Evolutionary conservation across 2,329 filamentous ascomycete species (phyloP), one percentile per base, ranked within the genome.

Genomic region (Pseudocercospora eumusae): DNA sequence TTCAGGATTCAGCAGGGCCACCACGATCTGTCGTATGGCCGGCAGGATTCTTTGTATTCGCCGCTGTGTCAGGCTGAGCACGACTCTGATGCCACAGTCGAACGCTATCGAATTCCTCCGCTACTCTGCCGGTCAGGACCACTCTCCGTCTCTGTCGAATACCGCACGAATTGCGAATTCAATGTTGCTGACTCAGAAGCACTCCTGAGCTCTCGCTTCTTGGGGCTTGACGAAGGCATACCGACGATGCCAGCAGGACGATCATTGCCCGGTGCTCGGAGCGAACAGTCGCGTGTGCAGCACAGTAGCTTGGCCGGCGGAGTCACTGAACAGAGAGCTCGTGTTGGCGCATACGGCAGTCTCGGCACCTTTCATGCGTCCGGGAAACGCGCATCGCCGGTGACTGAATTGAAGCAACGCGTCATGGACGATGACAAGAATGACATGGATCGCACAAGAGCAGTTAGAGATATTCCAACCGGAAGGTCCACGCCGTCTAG

Each of bases 101-200:
- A 90, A 20, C 86, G 88, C 60, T 93, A 92, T 76, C 83, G 86
- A 66, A 93, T 98, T 78, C 90, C 90, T 18, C 87, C 92, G 57
- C 87, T 95, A 18, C 91, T 96, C 62, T 91, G 93, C 28, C 92
- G 93, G 10, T 89, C 92, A 27, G 95, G 95, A 25, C 87, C 90
- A 4, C 86, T 99, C 69, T 89, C 87, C 60, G 88, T 93, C 56
- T 86, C 88, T 40, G 91, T 96, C 28, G 87, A 88, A 10, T 96
- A 96, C 77, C 88, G 95, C 65, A 90, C 87, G 61, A 92, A 95
- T 72, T 96, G 91, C 79, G 92, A 89, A 71, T 97, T 99, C 75
- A 87, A 90, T 50, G 87, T 98, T 42, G 93, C 96, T 70, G 92
- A 97, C 75, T 90, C 92, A 0, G 95, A 98, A 76, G 89, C 93